A percentile compares a stretch with the other conserved stretches of the same genome.
phyloP scores from a whole-genome alignment of 306 rosid species.

The Sesbania bispinosa region DNA sequence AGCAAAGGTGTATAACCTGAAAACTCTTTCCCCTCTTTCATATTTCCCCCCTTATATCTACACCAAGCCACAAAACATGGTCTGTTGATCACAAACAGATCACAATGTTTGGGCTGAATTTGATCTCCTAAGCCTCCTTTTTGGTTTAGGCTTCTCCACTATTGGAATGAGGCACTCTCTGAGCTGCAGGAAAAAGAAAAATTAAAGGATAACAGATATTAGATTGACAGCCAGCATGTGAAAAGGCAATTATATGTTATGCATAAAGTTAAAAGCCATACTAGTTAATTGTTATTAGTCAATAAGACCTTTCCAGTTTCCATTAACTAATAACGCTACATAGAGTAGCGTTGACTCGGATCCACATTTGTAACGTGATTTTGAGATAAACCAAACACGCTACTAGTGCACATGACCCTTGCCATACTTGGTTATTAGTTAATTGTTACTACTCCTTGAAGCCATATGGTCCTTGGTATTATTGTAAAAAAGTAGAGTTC shows the following conservation, averaged over 20 bases:
- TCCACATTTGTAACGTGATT: too few relatives aligned
- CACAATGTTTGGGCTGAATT: constrained; percentile 43
- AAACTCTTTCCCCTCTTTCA: not conserved
- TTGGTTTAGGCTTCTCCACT: constrained; percentile 42
- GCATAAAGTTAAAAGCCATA: not conserved
- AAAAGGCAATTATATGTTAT: not conserved
- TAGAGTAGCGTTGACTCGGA: too few relatives aligned
- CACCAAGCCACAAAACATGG: constrained; percentile 19
- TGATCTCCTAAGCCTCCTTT: constrained; percentile 41
- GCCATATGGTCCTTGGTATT: not conserved
- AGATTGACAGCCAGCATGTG: not conserved
- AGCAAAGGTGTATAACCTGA: not conserved
- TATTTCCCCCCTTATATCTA: constrained; percentile 21
- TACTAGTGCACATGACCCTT: not conserved
- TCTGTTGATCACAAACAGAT: not conserved
- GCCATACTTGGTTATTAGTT: too few relatives aligned
- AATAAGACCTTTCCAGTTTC: too few relatives aligned
- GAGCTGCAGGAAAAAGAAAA: constrained; percentile 50
- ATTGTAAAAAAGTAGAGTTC: not conserved
- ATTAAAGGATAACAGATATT: not conserved
- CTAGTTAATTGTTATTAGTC: too few relatives aligned
- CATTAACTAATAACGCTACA: too few relatives aligned
- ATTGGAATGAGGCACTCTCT: constrained; percentile 47
- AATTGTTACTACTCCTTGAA: not conserved
- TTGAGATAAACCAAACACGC: too few relatives aligned